Conservation (phyloP, 148 eudicot genomes). For the Cornus kousa region DNA sequence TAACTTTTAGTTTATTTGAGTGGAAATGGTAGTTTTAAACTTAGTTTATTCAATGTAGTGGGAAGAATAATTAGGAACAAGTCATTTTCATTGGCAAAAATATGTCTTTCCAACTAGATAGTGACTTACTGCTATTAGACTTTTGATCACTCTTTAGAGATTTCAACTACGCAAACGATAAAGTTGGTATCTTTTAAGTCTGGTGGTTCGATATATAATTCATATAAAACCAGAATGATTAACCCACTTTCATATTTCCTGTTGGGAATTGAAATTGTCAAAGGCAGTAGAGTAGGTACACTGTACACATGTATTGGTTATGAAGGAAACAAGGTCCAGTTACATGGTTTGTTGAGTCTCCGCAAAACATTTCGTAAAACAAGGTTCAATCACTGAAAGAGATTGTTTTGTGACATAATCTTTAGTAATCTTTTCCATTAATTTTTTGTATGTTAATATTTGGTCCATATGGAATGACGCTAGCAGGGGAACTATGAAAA, state of each 20-base stretch:
- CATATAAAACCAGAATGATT: background rate
- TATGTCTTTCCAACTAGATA: slow-evolving; percentile 11
- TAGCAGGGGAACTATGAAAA: background rate
- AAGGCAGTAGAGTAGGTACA: background rate
- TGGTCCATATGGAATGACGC: background rate
- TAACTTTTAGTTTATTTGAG: background rate
- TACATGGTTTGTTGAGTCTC: background rate
- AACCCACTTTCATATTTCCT: background rate
- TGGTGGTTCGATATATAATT: background rate
- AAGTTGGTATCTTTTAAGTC: background rate
- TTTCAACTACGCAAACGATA: background rate
- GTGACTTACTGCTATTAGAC: background rate
- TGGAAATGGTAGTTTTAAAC: background rate
- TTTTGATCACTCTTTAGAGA: background rate
- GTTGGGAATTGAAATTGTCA: background rate
- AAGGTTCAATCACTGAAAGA: background rate
- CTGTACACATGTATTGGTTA: background rate
- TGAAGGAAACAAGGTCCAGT: background rate
- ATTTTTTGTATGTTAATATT: no score
- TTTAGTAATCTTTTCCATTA: background rate
- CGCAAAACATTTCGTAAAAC: background rate
- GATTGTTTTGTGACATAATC: background rate
- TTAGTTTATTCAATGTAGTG: slow-evolving; percentile 2
- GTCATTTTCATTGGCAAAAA: slow-evolving; percentile 18
- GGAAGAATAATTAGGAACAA: slow-evolving; percentile 17